Evolutionary conservation across 257 asterid genomes (phyloP), one percentile per base, ranked within the genome.

Genomic region (Apocynum venetum): DNA sequence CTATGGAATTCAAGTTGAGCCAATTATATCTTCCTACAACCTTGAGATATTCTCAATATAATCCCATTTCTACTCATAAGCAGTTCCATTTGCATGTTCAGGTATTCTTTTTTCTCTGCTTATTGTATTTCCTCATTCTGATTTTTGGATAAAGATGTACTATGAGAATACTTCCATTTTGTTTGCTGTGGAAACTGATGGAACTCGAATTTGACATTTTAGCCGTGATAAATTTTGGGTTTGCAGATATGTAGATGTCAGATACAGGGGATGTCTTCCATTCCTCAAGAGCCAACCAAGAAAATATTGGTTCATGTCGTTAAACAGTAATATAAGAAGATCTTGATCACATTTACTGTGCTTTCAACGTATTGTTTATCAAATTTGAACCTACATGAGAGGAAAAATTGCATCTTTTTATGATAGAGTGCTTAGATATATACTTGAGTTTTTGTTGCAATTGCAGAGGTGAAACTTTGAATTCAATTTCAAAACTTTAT

Each of bases 1-100:
- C 82, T 77, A 90, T 90, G 96, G 93, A 86, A 83, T 74, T 89
- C 83, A 87, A 85, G 84, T 87, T 89, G 48, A 80, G 19, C 86
- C 91, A 86, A 78, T 78, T 85, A 56, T 85, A 82, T 82, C 77
- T 81, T 67, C 89, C 89, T 9, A 65, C 81, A 6, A 59, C 84
- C 83, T 82, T 81, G 65, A 83, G 67, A 80, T 76, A 84, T 43
- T 78, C 89, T 71, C 81, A 79, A 1, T 60, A 70, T 61, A 72
- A n/a, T 68, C 38, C 76, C 53, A 68, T 47, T 71, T 76, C 72
- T 71, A 9, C 51, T 31, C 80, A 80, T 70, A 85, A 82, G 35
- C 83, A 83, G 46, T 47, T 84, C 19, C 40, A 72, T 71, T 40
- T 76, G 61, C 82, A 84, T 79, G 83, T 79, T 77, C 86, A 84